Conservation (phyloP, 306 rosid species). For the Amphicarpaea edgeworthii region DNA sequence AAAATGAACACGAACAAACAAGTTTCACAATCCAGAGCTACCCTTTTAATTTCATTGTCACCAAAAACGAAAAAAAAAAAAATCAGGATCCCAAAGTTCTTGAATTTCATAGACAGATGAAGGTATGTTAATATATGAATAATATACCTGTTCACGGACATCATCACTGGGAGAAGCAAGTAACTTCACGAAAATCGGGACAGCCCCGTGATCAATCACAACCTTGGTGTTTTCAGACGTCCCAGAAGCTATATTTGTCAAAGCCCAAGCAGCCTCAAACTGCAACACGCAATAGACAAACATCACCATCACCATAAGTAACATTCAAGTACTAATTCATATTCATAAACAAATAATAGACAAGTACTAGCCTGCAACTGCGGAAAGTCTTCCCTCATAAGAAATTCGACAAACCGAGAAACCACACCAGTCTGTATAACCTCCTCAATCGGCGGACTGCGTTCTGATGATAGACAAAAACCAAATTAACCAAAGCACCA, state of each 20-base stretch:
- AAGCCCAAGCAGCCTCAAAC: conserved; percentile 99
- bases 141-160: conserved; percentile 87
- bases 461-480: conserved; percentile 61
- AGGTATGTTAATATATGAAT: neutral
- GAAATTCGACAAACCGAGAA: conserved; percentile 93
- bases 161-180: conserved; percentile 95
- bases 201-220: conserved; percentile 94
- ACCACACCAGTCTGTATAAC: conserved; percentile 95
- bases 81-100: too few species aligned
- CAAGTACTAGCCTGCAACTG: conserved; percentile 82
- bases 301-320: neutral
- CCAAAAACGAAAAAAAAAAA: too few species aligned
- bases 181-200: conserved; percentile 92
- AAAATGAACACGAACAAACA: conserved; percentile 23
- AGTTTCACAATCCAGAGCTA: neutral
- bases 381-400: conserved; percentile 88
- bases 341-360: neutral
- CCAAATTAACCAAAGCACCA: neutral
- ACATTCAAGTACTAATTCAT: neutral
- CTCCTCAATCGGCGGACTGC: conserved; percentile 97
- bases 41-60: conserved; percentile 5
- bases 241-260: conserved; percentile 97
- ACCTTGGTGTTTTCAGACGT: conserved; percentile 97
- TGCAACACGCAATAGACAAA: conserved; percentile 45
- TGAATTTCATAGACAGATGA: neutral